Evolutionary conservation across 192 early-diverging fungal species (phyloP).

Genomic region (Oehlia diaphana): DNA sequence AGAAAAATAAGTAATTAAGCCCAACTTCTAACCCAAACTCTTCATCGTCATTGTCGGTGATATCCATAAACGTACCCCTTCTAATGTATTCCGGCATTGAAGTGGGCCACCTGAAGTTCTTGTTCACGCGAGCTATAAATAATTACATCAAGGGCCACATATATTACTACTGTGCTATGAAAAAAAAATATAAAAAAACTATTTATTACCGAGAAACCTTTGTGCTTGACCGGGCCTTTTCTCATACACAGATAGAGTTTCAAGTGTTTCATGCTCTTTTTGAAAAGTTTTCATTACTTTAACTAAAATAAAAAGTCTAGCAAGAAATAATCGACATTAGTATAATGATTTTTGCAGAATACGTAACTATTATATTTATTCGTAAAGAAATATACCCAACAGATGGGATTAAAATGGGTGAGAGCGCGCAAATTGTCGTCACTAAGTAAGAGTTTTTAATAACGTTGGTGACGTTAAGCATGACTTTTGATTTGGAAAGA

Average conservation of each 20-base stretch:
- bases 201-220: slow-evolving; percentile 20
- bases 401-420: slow-evolving; percentile 15
- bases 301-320: slow-evolving; percentile 29
- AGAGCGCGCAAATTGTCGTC: background rate
- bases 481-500: too few species aligned
- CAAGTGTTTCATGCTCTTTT: slow-evolving; percentile 7
- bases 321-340: background rate
- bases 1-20: slow-evolving; percentile 18
- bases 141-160: too few species aligned
- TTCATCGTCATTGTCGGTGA: slow-evolving; percentile 8
- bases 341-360: slow-evolving; percentile 24
- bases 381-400: slow-evolving; percentile 9
- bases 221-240: background rate
- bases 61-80: slow-evolving; percentile 1
- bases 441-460: too few species aligned
- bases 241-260: slow-evolving; percentile 3
- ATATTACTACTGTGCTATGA: background rate
- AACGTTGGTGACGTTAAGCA: too few species aligned
- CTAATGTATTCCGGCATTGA: slow-evolving; percentile 25
- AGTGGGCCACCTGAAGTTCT: slow-evolving; percentile 24
- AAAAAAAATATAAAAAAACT: background rate
- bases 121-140: slow-evolving; percentile 22
- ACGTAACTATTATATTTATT: slow-evolving; percentile 1
- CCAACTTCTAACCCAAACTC: slow-evolving; percentile 17
- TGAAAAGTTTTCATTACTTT: slow-evolving; percentile 14